Base-by-base conservation (phyloP, 1,284 basidiomycete genomes). In the Meira miltonrushii region DNA sequence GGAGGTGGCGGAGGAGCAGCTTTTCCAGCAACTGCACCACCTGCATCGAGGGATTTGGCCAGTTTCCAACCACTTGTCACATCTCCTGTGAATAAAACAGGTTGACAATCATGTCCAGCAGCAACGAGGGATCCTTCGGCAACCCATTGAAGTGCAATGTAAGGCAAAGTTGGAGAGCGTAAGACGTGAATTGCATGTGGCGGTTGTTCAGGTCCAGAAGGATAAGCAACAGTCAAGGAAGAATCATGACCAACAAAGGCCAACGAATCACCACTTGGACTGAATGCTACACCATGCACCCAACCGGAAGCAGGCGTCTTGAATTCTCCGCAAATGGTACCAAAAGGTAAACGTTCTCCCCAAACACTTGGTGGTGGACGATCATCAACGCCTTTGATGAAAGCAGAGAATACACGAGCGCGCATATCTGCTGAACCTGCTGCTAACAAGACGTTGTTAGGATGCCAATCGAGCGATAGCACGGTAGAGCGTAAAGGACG, bases 41-140 rank as follows among this genome's bases (percentile, higher is more conserved):
- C 47, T 33, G 41, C 54, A 40, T 78, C 75, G 49, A 78, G 71
- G 12, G 67, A 67, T 56, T 69, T 72, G 39, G 60, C 57, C 2
- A 75, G 61, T 5, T 54, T 49, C 75, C 75, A 78, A 5, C 75
- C 75, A 2, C 54, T 39, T 19, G 65, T 54, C 15, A 61, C 60
- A 38, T 67, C 64, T 46, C 75, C 75, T 25, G 67, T 67, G 62
- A 77, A 78, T 23, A 78, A 84, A 38, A 93, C 82, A 0, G 95
- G 95, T 79, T 95, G 92, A 80, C 95, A 98, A 78, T 98, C 95
- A 80, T 99, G 94, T 0, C 95, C 95, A 0, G 92, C 95, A 0
- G 91, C 92, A 39, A 98, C 84, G 23, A 78, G 56, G 40, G 67
- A 53, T 12, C 52, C 66, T 79, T 96, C 92, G 28, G 85, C 83